These are phyloP conservation scores for Copromyces sp. DNA, from an alignment of 495 filamentous ascomycete species.

Conservation along the genomic window DNA sequence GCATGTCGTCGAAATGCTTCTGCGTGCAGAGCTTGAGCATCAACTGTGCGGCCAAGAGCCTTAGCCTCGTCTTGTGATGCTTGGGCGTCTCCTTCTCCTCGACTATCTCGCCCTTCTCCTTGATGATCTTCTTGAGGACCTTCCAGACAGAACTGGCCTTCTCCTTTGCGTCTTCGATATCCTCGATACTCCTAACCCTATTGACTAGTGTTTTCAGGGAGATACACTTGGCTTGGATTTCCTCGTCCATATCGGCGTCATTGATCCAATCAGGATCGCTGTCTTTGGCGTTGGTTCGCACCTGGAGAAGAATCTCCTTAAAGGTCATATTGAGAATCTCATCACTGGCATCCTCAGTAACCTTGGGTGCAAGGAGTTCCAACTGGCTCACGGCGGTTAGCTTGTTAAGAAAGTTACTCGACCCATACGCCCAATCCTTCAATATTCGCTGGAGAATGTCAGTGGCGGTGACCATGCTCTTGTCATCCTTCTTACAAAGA, in stretches of 20 bases:
- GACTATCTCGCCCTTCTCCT: constrained; percentile 66
- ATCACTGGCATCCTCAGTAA: constrained; percentile 63
- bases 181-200: constrained; percentile 57
- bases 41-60: constrained; percentile 71
- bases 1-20: constrained; percentile 63
- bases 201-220: constrained; percentile 88
- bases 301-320: constrained; percentile 61
- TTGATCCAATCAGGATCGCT: constrained; percentile 54
- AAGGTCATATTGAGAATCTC: constrained; percentile 70
- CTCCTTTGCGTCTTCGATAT: constrained; percentile 50
- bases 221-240: constrained; percentile 75
- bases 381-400: constrained; percentile 78
- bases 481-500: constrained; percentile 68
- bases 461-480: constrained; percentile 70
- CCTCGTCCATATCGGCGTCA: constrained; percentile 62
- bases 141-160: constrained; percentile 61
- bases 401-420: constrained; percentile 67
- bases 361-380: constrained; percentile 61
- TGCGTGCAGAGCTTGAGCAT: constrained; percentile 73
- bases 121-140: constrained; percentile 64
- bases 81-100: constrained; percentile 62
- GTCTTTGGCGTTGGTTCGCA: constrained; percentile 44
- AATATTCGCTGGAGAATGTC: constrained; percentile 68
- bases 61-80: constrained; percentile 63
- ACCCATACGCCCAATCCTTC: constrained; percentile 67